Conservation (phyloP, 768 basidiomycete genomes). For the Pleurotus djamor region DNA sequence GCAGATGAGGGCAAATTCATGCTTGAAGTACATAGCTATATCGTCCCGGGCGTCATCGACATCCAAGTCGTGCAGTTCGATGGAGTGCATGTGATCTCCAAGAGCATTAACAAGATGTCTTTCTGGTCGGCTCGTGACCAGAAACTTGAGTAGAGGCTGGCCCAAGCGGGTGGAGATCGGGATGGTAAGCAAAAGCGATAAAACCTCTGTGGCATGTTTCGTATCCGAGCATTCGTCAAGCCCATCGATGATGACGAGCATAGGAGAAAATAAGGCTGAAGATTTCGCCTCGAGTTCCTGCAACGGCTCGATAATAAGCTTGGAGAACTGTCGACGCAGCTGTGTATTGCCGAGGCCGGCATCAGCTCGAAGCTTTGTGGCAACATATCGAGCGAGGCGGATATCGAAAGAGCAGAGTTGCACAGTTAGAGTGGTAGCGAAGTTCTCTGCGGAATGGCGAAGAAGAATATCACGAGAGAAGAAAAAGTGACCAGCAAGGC, state of each 20-base stretch:
- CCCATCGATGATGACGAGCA: conserved; percentile 10
- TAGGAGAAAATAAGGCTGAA: not conserved
- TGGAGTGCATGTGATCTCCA: not conserved
- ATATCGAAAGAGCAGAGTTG: conserved; percentile 14
- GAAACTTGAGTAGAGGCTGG: conserved; percentile 2
- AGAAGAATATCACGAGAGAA: conserved; percentile 23
- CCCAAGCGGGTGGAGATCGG: not conserved
- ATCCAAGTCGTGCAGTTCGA: not conserved
- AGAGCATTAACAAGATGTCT: conserved; percentile 3
- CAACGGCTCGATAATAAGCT: conserved; percentile 13
- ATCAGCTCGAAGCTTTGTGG: not conserved
- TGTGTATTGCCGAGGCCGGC: conserved; percentile 6
- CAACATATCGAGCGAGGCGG: not conserved
- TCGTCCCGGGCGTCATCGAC: not conserved
- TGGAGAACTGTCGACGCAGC: conserved; percentile 8
- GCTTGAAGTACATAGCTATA: not conserved
- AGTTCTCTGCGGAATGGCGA: conserved; percentile 13
- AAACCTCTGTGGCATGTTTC: not conserved
- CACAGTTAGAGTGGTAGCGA: conserved; percentile 21
- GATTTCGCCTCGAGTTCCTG: not conserved
- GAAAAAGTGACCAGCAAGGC: conserved; percentile 27
- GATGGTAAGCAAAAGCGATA: not conserved
- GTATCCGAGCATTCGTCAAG: conserved; percentile 12
- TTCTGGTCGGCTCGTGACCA: conserved; percentile 13
- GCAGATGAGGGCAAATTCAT: too few relatives aligned